Conservation (phyloP, 208 protist species). For the Leishmania turanica region DNA sequence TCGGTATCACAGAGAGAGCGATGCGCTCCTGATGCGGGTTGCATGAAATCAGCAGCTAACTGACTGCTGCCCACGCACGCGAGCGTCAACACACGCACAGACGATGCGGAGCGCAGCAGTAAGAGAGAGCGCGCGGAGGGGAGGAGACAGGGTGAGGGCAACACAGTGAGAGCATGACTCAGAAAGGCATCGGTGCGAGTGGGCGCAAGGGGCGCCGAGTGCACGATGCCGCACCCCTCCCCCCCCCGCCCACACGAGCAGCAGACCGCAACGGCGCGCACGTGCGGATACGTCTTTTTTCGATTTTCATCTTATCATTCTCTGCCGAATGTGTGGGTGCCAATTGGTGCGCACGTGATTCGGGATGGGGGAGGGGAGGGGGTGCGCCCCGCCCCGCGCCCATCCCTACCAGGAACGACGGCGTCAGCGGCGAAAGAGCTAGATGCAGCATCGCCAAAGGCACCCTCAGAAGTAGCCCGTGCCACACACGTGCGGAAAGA, state of each 20-base stretch:
- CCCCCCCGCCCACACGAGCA: background rate
- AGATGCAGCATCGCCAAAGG: too few relatives aligned
- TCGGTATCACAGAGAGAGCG: background rate
- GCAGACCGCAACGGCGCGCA: background rate
- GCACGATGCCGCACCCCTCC: background rate
- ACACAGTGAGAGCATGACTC: background rate
- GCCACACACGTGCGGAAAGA: background rate
- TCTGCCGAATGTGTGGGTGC: background rate
- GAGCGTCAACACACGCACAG: background rate
- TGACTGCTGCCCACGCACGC: background rate
- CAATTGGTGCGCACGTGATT: background rate
- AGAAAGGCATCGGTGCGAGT: background rate
- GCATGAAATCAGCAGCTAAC: background rate
- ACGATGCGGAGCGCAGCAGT: background rate
- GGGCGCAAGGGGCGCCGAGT: background rate
- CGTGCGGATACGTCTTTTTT: background rate
- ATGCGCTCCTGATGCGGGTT: background rate
- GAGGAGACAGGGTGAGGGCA: background rate
- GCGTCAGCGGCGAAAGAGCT: background rate
- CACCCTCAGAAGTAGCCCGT: background rate
- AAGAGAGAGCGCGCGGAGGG: background rate
- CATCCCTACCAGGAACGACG: background rate
- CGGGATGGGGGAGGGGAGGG: too few relatives aligned
- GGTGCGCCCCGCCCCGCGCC: background rate
- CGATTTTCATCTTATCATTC: too few relatives aligned